A percentile compares a stretch with the other conserved stretches of the same genome.
Conservation (phyloP, 805 yeast species). For the Teunomyces stri region DNA sequence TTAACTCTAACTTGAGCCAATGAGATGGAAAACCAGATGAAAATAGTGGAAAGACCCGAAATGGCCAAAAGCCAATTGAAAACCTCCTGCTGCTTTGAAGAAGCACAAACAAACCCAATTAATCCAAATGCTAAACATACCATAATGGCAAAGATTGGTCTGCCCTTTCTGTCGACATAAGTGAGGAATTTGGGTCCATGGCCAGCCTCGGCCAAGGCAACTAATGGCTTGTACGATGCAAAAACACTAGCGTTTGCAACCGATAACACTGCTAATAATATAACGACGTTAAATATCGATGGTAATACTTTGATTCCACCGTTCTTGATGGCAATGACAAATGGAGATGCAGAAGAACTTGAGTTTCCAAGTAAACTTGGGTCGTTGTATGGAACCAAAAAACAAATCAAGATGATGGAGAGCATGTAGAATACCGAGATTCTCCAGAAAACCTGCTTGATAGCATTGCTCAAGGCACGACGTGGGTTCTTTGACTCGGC, state of each 20-base stretch:
- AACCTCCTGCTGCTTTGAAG: constrained; percentile 52
- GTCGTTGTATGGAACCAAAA: constrained; percentile 50
- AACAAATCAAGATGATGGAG: constrained; percentile 48
- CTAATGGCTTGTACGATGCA: constrained; percentile 47
- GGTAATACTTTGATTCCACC: constrained; percentile 31
- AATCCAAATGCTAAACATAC: constrained; percentile 53
- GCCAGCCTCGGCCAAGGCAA: constrained; percentile 64
- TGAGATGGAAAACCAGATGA: constrained; percentile 77
- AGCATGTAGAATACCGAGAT: constrained; percentile 47
- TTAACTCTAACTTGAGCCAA: constrained; percentile 63
- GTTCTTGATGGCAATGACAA: constrained; percentile 35
- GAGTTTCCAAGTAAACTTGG: constrained; percentile 22
- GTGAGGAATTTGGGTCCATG: constrained; percentile 59
- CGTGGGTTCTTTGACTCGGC: constrained; percentile 54
- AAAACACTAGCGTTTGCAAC: constrained; percentile 38
- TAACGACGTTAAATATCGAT: constrained; percentile 32
- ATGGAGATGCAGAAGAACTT: constrained; percentile 33
- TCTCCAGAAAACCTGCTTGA: constrained; percentile 54
- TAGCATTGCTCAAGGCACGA: constrained; percentile 53
- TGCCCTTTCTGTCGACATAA: constrained; percentile 71
- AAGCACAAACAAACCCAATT: constrained; percentile 61
- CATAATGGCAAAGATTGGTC: constrained; percentile 69
- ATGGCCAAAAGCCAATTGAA: constrained; percentile 77
- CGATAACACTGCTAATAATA: constrained; percentile 30
- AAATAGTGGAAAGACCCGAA: constrained; percentile 71